A percentile compares a stretch with the other conserved stretches of the same genome.
These are phyloP conservation scores for Porcisia hertigi DNA, from an alignment of 208 protist species.

Conservation along the genomic window DNA sequence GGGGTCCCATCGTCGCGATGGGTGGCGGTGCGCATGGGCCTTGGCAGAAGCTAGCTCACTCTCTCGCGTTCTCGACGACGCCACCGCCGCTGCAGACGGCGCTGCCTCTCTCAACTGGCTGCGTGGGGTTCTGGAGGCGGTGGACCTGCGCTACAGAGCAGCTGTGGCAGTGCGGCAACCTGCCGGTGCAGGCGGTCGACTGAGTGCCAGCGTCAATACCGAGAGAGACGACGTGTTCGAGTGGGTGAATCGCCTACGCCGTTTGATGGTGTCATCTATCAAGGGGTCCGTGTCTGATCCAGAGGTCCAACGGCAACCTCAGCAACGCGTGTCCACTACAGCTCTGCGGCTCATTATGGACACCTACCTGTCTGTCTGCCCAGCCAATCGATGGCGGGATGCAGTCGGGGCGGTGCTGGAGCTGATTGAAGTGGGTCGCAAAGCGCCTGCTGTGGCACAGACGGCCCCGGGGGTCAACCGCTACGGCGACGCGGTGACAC, in stretches of 20 bases:
- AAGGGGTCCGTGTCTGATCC: not conserved
- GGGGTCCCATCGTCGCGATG: constrained; percentile 21
- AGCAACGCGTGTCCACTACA: not conserved
- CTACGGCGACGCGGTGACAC: constrained; percentile 9
- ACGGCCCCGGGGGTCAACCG: not conserved
- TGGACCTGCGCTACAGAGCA: constrained; percentile 14
- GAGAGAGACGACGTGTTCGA: constrained; percentile 14
- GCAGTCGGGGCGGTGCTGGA: constrained; percentile 19
- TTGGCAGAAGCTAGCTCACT: constrained; percentile 31
- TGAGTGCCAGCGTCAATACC: not conserved
- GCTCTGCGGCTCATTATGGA: constrained; percentile 32
- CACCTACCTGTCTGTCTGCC: constrained; percentile 34
- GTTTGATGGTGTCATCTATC: not conserved
- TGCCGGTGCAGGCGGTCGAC: not conserved
- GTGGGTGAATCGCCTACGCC: constrained; percentile 28
- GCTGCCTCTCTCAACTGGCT: constrained; percentile 17
- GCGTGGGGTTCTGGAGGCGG: constrained; percentile 30
- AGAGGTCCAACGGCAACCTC: not conserved
- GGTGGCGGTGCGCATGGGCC: constrained; percentile 34
- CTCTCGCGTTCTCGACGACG: constrained; percentile 12
- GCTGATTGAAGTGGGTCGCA: not conserved
- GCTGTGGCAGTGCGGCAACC: not conserved
- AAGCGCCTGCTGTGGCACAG: not conserved
- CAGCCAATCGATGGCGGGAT: constrained; percentile 34
- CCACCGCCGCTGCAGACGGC: not conserved